Conservation (phyloP, 208 protist genomes). For the Strigomonas culicis region DNA sequence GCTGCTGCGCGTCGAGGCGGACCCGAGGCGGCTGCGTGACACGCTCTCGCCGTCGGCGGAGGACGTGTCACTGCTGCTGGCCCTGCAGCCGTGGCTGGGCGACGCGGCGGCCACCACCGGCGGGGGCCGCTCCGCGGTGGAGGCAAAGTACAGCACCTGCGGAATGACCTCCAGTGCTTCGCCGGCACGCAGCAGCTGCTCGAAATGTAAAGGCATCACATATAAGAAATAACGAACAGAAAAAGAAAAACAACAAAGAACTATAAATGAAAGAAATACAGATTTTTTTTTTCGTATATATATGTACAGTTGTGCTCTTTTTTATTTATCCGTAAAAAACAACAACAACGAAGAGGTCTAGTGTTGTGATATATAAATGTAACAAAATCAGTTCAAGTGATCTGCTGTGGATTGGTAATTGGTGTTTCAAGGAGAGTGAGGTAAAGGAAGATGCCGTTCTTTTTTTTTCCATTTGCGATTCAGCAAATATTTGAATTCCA, state of each 20-base stretch:
- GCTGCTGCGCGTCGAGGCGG: background rate
- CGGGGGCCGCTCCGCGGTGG: slow-evolving; percentile 32
- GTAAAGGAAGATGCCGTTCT: background rate
- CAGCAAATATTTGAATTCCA: background rate
- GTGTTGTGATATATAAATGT: too few relatives aligned
- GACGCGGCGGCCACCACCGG: background rate
- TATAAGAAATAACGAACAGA: background rate
- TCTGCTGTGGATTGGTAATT: too few relatives aligned
- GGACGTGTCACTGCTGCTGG: background rate
- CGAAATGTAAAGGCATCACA: slow-evolving; percentile 15
- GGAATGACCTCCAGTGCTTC: slow-evolving; percentile 52
- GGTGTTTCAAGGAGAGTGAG: too few relatives aligned
- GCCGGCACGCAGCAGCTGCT: slow-evolving; percentile 28
- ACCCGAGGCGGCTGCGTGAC: too few relatives aligned
- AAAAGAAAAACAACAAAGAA: slow-evolving; percentile 9
- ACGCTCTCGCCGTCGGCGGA: too few relatives aligned
- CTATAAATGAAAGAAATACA: slow-evolving; percentile 2
- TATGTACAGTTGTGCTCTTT: too few relatives aligned
- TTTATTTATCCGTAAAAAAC: too few relatives aligned
- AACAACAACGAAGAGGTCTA: too few relatives aligned
- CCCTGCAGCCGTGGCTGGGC: background rate
- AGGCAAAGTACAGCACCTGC: slow-evolving; percentile 59
- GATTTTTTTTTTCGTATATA: too few relatives aligned
- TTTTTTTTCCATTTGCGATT: background rate
- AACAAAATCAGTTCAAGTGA: too few relatives aligned